A percentile compares a stretch with the other conserved stretches of the same genome.
phyloP scores from a whole-genome alignment of 2,329 filamentous ascomycete genomes.

The Lachnellula occidentalis region DNA sequence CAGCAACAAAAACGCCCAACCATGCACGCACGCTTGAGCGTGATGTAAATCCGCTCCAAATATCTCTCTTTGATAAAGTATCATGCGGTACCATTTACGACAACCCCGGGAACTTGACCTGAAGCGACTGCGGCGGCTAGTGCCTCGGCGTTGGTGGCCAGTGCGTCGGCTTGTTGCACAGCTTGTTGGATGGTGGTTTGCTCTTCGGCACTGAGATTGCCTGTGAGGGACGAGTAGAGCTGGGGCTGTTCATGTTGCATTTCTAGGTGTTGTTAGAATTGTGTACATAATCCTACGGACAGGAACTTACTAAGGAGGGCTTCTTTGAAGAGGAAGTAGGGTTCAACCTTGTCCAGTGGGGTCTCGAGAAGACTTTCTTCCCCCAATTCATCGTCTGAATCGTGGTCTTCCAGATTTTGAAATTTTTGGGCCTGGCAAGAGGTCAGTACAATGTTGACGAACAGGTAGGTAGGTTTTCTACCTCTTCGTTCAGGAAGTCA shows the following conservation, averaged over 20 bases:
- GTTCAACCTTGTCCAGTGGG: conserved; percentile 90
- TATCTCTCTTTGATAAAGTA: conserved; percentile 1
- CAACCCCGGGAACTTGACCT: conserved; percentile 15
- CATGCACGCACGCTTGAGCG: conserved; percentile 26
- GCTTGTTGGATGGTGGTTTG: conserved; percentile 75
- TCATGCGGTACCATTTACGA: conserved; percentile 25
- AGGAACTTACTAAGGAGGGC: conserved; percentile 68
- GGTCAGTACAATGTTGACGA: conserved; percentile 4
- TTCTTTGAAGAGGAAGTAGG: conserved; percentile 82
- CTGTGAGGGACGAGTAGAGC: conserved; percentile 75
- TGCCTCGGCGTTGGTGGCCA: conserved; percentile 19
- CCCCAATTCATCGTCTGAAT: conserved; percentile 81
- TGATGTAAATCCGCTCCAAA: conserved; percentile 15
- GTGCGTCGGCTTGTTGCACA: conserved; percentile 40
- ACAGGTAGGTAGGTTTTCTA: conserved; percentile 32
- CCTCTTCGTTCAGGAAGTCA: conserved; percentile 91
- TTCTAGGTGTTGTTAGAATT: conserved; percentile 43
- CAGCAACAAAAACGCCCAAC: conserved; percentile 16
- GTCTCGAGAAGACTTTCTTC: conserved; percentile 94
- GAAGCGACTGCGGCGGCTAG: conserved; percentile 17
- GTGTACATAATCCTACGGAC: not conserved
- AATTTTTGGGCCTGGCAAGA: conserved; percentile 72
- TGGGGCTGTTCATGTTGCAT: conserved; percentile 88
- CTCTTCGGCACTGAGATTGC: conserved; percentile 73
- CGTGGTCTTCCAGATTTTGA: conserved; percentile 59